These are phyloP conservation scores for Ramularia endophylla DNA, from an alignment of 2,329 filamentous ascomycete species.

Conservation along the genomic window DNA sequence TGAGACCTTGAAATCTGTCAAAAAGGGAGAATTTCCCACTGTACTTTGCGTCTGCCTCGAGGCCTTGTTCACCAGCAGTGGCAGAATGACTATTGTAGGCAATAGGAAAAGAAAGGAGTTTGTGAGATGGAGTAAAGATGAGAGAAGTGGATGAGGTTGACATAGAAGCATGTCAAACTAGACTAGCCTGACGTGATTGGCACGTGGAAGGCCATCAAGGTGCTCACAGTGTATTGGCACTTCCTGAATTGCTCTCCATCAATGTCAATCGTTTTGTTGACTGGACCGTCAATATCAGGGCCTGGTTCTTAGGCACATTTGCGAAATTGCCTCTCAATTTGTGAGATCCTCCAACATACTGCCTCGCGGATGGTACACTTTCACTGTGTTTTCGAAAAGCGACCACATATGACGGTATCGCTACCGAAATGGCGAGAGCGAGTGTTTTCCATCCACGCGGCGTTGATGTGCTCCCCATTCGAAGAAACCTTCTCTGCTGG, in stretches of 20 bases:
- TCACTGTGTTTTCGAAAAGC: constrained; percentile 34
- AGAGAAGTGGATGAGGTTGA: not conserved
- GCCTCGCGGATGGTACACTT: too few species aligned
- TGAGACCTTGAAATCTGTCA: too few species aligned
- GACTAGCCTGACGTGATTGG: not conserved
- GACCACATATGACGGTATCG: constrained; percentile 75
- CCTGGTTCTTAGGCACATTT: too few species aligned
- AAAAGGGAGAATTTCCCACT: too few species aligned
- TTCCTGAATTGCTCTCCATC: constrained; percentile 37
- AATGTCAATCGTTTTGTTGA: too few species aligned
- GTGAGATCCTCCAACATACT: too few species aligned
- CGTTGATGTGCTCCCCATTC: constrained; percentile 47
- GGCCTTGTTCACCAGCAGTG: too few species aligned
- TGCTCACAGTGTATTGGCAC: not conserved
- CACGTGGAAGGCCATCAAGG: not conserved
- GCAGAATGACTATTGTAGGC: too few species aligned
- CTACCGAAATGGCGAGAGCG: constrained; percentile 73
- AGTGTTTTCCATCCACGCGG: constrained; percentile 60
- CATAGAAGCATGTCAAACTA: not conserved
- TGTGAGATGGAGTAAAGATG: not conserved
- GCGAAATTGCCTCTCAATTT: too few species aligned
- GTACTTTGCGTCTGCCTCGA: too few species aligned
- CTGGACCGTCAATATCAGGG: too few species aligned
- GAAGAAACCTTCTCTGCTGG: constrained; percentile 54
- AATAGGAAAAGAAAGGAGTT: too few species aligned